Base-by-base conservation (phyloP, 139 green algal genomes). In the Spirogloea muscicola region DNA sequence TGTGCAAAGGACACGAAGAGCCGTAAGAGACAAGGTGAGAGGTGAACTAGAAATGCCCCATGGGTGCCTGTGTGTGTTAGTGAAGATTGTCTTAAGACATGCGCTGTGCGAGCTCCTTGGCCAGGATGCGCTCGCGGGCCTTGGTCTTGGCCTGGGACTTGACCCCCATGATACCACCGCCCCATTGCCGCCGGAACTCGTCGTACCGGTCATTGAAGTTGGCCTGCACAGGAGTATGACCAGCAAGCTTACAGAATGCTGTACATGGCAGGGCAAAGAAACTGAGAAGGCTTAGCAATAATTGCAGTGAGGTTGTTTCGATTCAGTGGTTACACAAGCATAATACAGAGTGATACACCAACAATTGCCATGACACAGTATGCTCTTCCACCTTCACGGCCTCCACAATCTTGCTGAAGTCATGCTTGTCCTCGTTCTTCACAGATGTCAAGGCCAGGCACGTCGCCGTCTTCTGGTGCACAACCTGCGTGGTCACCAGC, bases 321-420 rank as follows among this genome's bases (percentile, higher is more conserved):
- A n/a, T n/a, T n/a, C n/a, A n/a, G n/a, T n/a, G n/a, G n/a, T n/a
- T n/a, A n/a, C n/a, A n/a, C n/a, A n/a, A n/a, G n/a, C n/a, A n/a
- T n/a, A n/a, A n/a, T n/a, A n/a, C n/a, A n/a, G n/a, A n/a, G n/a
- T n/a, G n/a, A n/a, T n/a, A n/a, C n/a, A n/a, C n/a, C n/a, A n/a
- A n/a, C n/a, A n/a, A n/a, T n/a, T n/a, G n/a, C n/a, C n/a, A n/a
- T n/a, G n/a, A n/a, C n/a, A n/a, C n/a, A n/a, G n/a, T n/a, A n/a
- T n/a, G n/a, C n/a, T n/a, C n/a, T n/a, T n/a, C n/a, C n/a, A 72
- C 80, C 87, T 96, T 96, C 86, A 90, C 88, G 44, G 74, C 88
- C 68, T 99, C 95, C n/a, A 95, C 90, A 65, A 99, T 79, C 92
- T 98, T 97, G 80, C 87, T 87, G 43, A 99, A 91, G 82, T 98